Conservation (phyloP, 176 grass and related monocot species). For the Juncus inflexus region DNA sequence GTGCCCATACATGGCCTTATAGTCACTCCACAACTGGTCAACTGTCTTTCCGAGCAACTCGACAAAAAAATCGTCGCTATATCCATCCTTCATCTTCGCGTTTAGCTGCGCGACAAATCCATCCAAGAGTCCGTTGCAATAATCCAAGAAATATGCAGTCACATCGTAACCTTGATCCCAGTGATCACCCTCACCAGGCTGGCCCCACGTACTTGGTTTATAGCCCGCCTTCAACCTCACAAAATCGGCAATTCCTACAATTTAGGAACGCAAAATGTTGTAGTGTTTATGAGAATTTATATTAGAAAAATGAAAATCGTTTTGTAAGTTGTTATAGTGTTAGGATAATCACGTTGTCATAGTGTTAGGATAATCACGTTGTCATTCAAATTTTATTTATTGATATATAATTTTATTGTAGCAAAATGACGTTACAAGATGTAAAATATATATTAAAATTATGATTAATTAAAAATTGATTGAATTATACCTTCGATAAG, state of each 20-base stretch:
- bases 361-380: too few species aligned
- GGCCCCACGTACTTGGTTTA: constrained; percentile 45
- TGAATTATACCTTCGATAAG: constrained; percentile 41
- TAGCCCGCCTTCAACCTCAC: constrained; percentile 55
- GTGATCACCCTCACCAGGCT: constrained; percentile 36
- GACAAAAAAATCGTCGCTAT: constrained; percentile 45
- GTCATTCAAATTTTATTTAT: too few species aligned
- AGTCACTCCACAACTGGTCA: constrained; percentile 56
- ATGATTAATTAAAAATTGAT: not conserved
- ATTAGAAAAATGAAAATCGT: too few species aligned
- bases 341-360: too few species aligned
- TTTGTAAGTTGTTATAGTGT: too few species aligned
- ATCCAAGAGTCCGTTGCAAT: constrained; percentile 31
- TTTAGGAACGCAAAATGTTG: not conserved
- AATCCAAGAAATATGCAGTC: constrained; percentile 56
- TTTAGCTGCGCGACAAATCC: constrained; percentile 65
- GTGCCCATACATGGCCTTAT: constrained; percentile 44
- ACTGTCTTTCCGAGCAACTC: constrained; percentile 50
- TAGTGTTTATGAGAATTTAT: too few species aligned
- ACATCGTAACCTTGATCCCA: constrained; percentile 70
- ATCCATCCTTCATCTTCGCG: constrained; percentile 45
- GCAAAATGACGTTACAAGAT: too few species aligned
- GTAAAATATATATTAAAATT: too few species aligned
- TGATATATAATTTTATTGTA: too few species aligned
- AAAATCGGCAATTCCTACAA: constrained; percentile 60